Conservation (phyloP, 2,329 filamentous ascomycete genomes). For the Trichoderma koningii region DNA sequence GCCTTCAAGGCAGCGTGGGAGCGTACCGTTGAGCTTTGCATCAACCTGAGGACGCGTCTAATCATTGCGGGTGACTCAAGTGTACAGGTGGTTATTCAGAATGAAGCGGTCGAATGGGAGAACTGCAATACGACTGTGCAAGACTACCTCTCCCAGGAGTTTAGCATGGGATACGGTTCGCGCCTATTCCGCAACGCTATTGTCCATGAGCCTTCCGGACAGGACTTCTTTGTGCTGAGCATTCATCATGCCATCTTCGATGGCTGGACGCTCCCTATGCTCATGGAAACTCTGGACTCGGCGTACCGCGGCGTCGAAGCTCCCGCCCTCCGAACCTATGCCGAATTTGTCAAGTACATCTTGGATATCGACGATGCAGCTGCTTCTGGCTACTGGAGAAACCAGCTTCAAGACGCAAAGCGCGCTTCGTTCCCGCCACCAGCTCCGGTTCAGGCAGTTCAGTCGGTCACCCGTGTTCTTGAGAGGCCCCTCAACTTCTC, state of each 20-base stretch:
- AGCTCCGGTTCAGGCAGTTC: not conserved
- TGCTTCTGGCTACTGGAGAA: constrained; percentile 8
- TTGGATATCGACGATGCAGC: not conserved
- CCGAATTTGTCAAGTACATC: constrained; percentile 27
- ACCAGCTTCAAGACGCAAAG: constrained; percentile 16
- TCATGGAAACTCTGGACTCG: not conserved
- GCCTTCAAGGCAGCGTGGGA: constrained; percentile 38
- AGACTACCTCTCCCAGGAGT: not conserved
- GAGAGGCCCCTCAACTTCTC: constrained; percentile 16
- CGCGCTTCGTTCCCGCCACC: constrained; percentile 17
- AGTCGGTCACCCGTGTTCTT: not conserved
- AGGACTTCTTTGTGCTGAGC: constrained; percentile 2
- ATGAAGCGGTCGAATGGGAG: constrained; percentile 2
- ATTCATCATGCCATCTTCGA: constrained; percentile 35
- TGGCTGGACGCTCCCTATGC: constrained; percentile 29
- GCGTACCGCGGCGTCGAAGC: constrained; percentile 14
- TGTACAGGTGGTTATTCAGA: not conserved
- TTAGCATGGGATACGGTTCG: constrained; percentile 6
- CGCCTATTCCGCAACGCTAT: constrained; percentile 14
- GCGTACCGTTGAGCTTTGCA: not conserved
- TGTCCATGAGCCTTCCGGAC: constrained; percentile 24
- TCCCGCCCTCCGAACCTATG: constrained; percentile 23
- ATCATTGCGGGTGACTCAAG: constrained; percentile 4
- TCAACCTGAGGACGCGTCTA: constrained; percentile 29
- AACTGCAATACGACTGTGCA: not conserved